A percentile compares a stretch with the other conserved stretches of the same genome.
Evolutionary conservation across 257 asterid genomes (phyloP).

Genomic region (Vinca minor): DNA sequence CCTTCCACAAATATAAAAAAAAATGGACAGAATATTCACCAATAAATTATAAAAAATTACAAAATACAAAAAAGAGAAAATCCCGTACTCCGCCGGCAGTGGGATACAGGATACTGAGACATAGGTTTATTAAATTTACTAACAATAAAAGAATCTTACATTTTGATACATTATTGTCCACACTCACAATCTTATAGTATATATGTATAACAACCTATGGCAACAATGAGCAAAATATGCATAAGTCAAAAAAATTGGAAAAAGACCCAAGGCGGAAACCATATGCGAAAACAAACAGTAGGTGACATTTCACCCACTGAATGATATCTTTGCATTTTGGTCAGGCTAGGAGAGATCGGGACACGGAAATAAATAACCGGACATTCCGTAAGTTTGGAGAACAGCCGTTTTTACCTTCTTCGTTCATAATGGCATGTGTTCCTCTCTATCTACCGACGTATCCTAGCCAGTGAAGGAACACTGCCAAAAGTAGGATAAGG

Average conservation of each 20-base stretch:
- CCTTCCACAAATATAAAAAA: not conserved
- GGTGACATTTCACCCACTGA: not conserved
- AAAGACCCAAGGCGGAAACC: not conserved
- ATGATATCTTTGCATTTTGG: not conserved
- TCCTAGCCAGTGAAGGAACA: slow-evolving; percentile 72
- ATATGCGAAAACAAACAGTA: not conserved
- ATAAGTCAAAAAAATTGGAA: not conserved
- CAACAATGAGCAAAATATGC: slow-evolving; percentile 2
- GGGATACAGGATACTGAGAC: no score
- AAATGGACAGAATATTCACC: no score
- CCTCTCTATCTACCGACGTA: slow-evolving; percentile 45
- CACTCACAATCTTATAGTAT: not conserved
- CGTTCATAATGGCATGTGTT: not conserved
- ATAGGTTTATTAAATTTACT: not conserved
- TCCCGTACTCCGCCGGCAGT: not conserved
- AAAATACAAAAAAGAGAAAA: not conserved
- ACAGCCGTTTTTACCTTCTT: not conserved
- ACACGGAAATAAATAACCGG: not conserved
- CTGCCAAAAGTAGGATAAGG: slow-evolving; percentile 65
- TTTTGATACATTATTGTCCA: not conserved
- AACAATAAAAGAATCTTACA: not conserved
- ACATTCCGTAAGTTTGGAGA: not conserved
- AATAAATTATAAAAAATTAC: no score
- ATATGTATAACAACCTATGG: not conserved
- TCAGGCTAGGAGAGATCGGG: not conserved